phyloP scores from a whole-genome alignment of 495 filamentous ascomycete genomes.

The Parmelia sp. region DNA sequence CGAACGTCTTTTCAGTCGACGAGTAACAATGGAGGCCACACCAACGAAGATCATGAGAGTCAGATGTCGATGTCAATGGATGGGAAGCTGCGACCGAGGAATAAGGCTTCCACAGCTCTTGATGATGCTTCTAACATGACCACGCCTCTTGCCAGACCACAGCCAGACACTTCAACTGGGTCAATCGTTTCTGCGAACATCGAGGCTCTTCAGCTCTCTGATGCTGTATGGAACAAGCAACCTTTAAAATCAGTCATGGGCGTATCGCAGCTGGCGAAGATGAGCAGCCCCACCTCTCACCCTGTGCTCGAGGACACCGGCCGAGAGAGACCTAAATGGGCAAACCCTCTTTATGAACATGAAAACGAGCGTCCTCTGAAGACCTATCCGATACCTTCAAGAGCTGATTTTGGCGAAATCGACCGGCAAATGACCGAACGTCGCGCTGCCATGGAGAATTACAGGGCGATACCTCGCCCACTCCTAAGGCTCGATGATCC shows the following conservation, averaged over 20 bases:
- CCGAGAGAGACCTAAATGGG: neutral
- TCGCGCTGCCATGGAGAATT: slow-evolving; percentile 43
- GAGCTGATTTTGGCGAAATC: slow-evolving; percentile 39
- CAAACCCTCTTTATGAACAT: neutral
- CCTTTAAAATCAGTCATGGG: neutral
- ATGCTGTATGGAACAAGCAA: slow-evolving; percentile 21
- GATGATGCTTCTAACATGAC: slow-evolving; percentile 72
- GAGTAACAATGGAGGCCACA: neutral
- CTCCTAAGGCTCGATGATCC: slow-evolving; percentile 39
- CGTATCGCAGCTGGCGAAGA: slow-evolving; percentile 10
- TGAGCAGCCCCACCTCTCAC: neutral
- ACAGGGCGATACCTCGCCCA: slow-evolving; percentile 41
- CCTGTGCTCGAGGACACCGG: neutral
- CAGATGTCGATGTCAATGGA: slow-evolving; percentile 1
- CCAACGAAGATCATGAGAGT: slow-evolving; percentile 4
- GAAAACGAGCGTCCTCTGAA: neutral
- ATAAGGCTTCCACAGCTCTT: slow-evolving; percentile 16
- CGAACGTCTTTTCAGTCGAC: slow-evolving; percentile 8
- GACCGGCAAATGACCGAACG: slow-evolving; percentile 29
- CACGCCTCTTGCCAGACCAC: slow-evolving; percentile 68
- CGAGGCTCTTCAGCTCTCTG: slow-evolving; percentile 42
- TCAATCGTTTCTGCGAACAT: slow-evolving; percentile 32
- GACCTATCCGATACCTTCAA: neutral
- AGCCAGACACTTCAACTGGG: slow-evolving; percentile 43
- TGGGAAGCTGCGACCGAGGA: slow-evolving; percentile 36